A percentile compares a stretch with the other conserved stretches of the same genome.
phyloP scores from a whole-genome alignment of 2,329 filamentous ascomycete species.

The Fusarium sp. region DNA sequence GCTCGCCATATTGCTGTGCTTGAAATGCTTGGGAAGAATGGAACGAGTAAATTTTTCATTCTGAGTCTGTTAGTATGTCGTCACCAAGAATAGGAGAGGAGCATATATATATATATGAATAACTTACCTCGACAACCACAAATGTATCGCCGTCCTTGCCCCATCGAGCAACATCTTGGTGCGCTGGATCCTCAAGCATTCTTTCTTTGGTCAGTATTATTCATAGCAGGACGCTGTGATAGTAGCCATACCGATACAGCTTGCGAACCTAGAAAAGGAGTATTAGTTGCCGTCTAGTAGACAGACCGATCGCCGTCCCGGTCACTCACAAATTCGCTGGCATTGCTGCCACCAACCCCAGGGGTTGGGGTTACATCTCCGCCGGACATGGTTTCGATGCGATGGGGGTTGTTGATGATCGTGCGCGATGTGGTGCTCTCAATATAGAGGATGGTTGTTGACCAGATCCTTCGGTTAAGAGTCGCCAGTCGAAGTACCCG shows the following conservation, averaged over 20 bases:
- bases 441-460: constrained; percentile 1
- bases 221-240: background rate
- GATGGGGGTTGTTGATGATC: constrained; percentile 3
- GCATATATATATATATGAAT: background rate
- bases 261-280: constrained; percentile 79
- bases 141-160: constrained; percentile 94
- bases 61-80: constrained; percentile 56
- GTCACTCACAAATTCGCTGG: constrained; percentile 89
- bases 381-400: constrained; percentile 45
- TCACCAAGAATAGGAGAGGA: constrained; percentile 7
- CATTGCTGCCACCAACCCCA: constrained; percentile 70
- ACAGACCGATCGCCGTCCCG: background rate
- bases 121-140: constrained; percentile 88
- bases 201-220: constrained; percentile 35
- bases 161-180: constrained; percentile 93
- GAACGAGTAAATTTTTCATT: constrained; percentile 98
- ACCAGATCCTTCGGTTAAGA: constrained; percentile 17
- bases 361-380: constrained; percentile 47
- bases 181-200: constrained; percentile 95
- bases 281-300: constrained; percentile 38
- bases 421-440: constrained; percentile 5
- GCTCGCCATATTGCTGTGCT: constrained; percentile 98
- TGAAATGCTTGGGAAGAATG: constrained; percentile 97
- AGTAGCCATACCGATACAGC: constrained; percentile 81
- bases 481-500: constrained; percentile 21